Evolutionary conservation across 106 monocot species (phyloP).

Genomic region (Dioscorea zingiberensis): DNA sequence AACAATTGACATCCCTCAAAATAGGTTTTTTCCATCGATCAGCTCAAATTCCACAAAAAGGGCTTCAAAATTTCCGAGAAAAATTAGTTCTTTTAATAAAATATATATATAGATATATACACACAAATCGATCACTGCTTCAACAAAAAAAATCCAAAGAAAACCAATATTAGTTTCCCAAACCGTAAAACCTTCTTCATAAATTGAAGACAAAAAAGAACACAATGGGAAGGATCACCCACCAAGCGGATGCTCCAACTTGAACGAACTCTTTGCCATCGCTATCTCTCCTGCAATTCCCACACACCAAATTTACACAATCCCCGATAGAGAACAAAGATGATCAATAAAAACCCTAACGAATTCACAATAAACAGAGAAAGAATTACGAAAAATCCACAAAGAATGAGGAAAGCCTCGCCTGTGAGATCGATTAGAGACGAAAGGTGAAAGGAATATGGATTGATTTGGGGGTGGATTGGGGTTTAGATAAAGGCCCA

Average conservation of each 20-base stretch:
- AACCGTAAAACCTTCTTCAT: not conserved
- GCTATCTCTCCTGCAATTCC: constrained; percentile 3
- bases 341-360: not conserved
- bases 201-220: not conserved
- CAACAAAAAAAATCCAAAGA: too few species aligned
- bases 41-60: too few species aligned
- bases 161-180: too few species aligned
- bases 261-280: constrained; percentile 65
- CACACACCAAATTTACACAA: not conserved
- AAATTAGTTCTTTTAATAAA: too few species aligned
- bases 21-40: too few species aligned
- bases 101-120: too few species aligned
- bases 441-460: not conserved
- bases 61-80: too few species aligned
- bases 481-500: too few species aligned
- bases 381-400: not conserved
- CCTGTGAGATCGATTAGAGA: not conserved
- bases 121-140: too few species aligned
- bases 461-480: too few species aligned
- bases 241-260: constrained; percentile 63
- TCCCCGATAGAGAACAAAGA: not conserved
- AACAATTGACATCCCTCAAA: too few species aligned
- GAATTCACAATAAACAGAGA: too few species aligned
- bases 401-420: not conserved
- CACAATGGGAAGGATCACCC: not conserved